Conservation (phyloP, 306 rosid genomes). For the Phaseolus lunatus region DNA sequence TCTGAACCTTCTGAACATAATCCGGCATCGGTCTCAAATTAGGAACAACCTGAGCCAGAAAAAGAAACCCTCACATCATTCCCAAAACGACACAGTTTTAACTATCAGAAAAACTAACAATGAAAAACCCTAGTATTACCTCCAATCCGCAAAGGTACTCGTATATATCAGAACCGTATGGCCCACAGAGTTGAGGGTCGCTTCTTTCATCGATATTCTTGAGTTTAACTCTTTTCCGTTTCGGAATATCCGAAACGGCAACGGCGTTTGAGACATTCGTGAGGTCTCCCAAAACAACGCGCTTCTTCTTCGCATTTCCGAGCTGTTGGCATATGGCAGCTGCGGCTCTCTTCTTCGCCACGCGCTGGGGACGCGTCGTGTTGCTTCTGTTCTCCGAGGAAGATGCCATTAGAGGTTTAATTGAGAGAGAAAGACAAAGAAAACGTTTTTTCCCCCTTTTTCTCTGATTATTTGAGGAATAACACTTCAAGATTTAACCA, state of each 20-base stretch:
- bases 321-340: conserved; percentile 52
- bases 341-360: conserved; percentile 65
- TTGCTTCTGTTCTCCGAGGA: neutral
- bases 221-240: too few relatives aligned
- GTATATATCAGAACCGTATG: conserved; percentile 75
- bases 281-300: conserved; percentile 78
- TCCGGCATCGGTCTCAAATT: conserved; percentile 68
- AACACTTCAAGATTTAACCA: too few relatives aligned
- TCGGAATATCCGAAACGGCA: too few relatives aligned
- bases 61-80: neutral
- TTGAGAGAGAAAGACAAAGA: too few relatives aligned
- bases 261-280: conserved; percentile 48
- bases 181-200: conserved; percentile 62
- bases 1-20: conserved; percentile 73
- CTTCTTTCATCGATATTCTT: conserved; percentile 37
- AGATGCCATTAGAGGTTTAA: conserved; percentile 31
- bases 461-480: too few relatives aligned
- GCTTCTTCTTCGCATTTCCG: conserved; percentile 47
- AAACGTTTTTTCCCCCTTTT: too few relatives aligned
- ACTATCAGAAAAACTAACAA: neutral
- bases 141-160: conserved; percentile 74
- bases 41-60: conserved; percentile 62
- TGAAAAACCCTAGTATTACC: conserved; percentile 54
- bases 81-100: neutral
- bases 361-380: conserved; percentile 57